Conservation (phyloP, 257 asterid species). For the Dorcoceras hygrometricum region DNA sequence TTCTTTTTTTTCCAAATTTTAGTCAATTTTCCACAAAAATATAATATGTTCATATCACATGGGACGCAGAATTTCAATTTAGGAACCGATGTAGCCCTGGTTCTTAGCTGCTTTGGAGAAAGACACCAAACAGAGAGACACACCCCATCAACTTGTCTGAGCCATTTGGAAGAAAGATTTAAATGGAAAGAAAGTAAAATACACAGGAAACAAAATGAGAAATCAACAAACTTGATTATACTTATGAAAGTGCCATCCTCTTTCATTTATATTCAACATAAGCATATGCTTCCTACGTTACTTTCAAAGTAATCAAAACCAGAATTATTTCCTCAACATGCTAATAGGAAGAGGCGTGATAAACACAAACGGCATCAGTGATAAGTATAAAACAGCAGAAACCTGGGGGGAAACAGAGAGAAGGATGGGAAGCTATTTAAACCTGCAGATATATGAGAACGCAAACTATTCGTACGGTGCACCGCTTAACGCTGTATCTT, state of each 20-base stretch:
- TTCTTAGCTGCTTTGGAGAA: no score
- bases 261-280: no score
- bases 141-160: not conserved
- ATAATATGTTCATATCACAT: no score
- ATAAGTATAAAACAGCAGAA: not conserved
- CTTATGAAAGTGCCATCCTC: not conserved
- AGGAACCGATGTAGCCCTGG: no score
- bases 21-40: no score
- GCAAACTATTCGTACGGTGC: constrained; percentile 55
- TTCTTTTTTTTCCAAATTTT: no score
- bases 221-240: not conserved
- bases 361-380: not conserved
- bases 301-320: no score
- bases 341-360: not conserved
- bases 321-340: not conserved
- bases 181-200: not conserved
- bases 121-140: not conserved
- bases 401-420: no score
- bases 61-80: no score
- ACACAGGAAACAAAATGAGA: not conserved
- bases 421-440: not conserved
- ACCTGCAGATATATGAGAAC: not conserved
- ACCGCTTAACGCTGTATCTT: constrained; percentile 48
- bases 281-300: not conserved
- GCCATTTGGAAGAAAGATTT: not conserved